Evolutionary conservation across 805 yeast genomes (phyloP), one percentile per base, ranked within the genome.

Genomic region (Lachancea cidri): DNA sequence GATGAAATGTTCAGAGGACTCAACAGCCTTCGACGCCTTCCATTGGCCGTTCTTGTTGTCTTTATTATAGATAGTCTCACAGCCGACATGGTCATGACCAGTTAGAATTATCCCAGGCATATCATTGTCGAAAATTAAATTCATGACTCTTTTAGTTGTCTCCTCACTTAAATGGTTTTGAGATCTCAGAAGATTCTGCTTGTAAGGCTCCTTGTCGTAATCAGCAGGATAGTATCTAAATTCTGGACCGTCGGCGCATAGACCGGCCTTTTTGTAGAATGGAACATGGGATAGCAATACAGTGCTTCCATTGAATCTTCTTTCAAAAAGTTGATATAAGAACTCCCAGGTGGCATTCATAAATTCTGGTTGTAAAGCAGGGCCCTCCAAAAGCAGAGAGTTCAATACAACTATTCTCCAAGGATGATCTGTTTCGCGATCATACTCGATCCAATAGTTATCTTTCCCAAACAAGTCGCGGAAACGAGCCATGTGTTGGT

Each of bases 1-100:
- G 11, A 87, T 65, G 14, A 71, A 66, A 25, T 55, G 49, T 1
- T 49, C 50, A 31, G 59, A 57, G 5, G 56, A 45, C n/a, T 46
- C 46, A 2, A 54, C 51, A 3, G 58, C 54, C 47, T 76, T 78
- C 0, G 76, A 60, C 0, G 88, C 84, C 4, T 17, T 39, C 94
- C 94, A 84, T 14, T 67, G 63, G 4, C 70, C 71, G 15, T 57
- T 55, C 1, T 58, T 57, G 6, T 48, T 46, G 37, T 72, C 59
- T 43, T 55, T 69, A 57, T 74, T 77, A 59, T 84, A 86, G 60
- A 73, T 71, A 29, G 80, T 75, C 50, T 79, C 81, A 58, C 98
- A 93, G 1, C 98, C 98, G 49, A 82, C 89, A 57, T 93, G 98
- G 57, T 93, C 98, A 64, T 93, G 98, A 1, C 98, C 98, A 0